Percentiles rank a stretch among this genome's conserved stretches.
These are phyloP conservation scores for Eucalyptus brandiana DNA, from an alignment of 345 rosid genomes.

Conservation along the genomic window DNA sequence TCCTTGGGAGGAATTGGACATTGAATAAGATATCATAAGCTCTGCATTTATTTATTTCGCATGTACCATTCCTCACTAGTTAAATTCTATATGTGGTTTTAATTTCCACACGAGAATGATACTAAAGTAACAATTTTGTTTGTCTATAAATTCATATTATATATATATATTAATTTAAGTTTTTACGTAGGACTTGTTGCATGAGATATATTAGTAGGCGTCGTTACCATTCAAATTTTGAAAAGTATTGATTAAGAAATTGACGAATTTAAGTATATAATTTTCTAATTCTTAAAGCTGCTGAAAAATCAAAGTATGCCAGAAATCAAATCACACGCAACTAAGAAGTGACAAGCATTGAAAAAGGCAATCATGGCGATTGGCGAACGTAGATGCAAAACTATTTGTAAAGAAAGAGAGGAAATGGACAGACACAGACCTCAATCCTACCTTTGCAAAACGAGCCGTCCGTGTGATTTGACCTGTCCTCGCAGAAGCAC, in stretches of 20 bases:
- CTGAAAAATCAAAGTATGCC: neutral
- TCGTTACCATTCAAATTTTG: no score
- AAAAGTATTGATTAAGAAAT: neutral
- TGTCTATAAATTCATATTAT: no score
- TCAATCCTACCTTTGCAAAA: neutral
- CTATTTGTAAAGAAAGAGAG: neutral
- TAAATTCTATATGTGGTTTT: neutral
- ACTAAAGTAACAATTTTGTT: rapidly evolving
- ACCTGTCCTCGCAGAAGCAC: slow-evolving; percentile 1
- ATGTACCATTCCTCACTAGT: neutral
- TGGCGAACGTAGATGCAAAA: neutral
- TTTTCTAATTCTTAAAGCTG: neutral
- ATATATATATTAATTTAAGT: no score
- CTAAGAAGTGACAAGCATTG: neutral
- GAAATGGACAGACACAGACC: neutral
- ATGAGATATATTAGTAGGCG: rapidly evolving
- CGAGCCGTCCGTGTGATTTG: neutral
- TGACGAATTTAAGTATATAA: neutral
- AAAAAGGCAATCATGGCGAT: neutral
- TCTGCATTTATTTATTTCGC: rapidly evolving
- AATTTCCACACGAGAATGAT: rapidly evolving
- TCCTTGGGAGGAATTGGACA: rapidly evolving
- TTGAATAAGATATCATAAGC: neutral
- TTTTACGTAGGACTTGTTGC: rapidly evolving
- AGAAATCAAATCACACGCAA: neutral